These are phyloP conservation scores for Eutrema heterophyllum DNA, from an alignment of 345 rosid species.

Conservation along the genomic window DNA sequence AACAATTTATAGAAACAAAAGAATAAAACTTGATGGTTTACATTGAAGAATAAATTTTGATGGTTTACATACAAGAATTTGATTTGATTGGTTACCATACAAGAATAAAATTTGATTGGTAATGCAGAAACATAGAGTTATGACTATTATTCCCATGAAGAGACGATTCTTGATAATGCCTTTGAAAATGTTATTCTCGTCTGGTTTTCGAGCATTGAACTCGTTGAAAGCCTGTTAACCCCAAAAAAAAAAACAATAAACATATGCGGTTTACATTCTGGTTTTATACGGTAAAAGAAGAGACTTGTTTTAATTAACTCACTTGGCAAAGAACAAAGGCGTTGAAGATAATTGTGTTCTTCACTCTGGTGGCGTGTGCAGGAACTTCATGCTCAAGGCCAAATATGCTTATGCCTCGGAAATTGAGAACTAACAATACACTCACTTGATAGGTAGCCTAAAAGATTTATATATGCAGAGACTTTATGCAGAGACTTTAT, in stretches of 20 bases:
- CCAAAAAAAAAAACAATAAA: not conserved
- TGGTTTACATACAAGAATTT: too few species aligned
- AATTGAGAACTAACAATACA: conserved; percentile 71
- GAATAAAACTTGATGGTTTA: too few species aligned
- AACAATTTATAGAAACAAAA: too few species aligned
- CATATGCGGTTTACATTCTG: not conserved
- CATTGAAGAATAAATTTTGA: too few species aligned
- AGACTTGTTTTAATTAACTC: conserved; percentile 19
- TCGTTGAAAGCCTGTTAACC: conserved; percentile 72
- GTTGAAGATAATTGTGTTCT: conserved; percentile 85
- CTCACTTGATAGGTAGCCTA: conserved; percentile 83
- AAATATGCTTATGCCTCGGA: conserved; percentile 54
- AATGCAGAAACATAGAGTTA: too few species aligned
- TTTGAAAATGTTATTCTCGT: conserved; percentile 65
- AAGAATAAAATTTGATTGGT: too few species aligned
- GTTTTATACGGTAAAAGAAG: not conserved
- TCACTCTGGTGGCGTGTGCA: conserved; percentile 54
- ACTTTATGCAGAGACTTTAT: not conserved
- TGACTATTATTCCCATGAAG: conserved; percentile 66
- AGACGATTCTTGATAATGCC: conserved; percentile 71
- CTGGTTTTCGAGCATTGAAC: conserved; percentile 94
- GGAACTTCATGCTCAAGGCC: conserved; percentile 37
- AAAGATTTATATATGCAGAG: not conserved
- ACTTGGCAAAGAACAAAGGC: conserved; percentile 93
- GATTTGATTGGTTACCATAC: too few species aligned